A percentile compares a stretch with the other conserved stretches of the same genome.
Conservation (phyloP, 345 rosid species). For the Eucalyptus pauciflora region DNA sequence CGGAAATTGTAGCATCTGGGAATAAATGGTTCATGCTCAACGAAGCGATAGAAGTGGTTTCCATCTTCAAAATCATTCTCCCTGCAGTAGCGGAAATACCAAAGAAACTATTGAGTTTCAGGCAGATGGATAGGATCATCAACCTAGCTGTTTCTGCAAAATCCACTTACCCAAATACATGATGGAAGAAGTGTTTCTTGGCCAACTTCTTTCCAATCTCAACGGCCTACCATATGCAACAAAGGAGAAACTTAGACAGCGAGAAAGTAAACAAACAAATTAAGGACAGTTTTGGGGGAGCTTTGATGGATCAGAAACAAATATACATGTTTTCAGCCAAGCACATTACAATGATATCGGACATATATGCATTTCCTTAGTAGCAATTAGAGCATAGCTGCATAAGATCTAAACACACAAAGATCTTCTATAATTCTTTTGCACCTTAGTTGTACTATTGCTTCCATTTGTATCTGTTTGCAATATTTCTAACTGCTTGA, state of each 20-base stretch:
- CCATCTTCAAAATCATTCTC: conserved; percentile 83
- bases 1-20: conserved; percentile 56
- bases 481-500: background rate
- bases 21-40: conserved; percentile 75
- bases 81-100: conserved; percentile 10
- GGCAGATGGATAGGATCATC: background rate
- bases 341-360: background rate
- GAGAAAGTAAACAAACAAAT: background rate
- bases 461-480: background rate
- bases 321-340: background rate
- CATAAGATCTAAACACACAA: background rate
- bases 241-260: background rate
- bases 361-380: background rate
- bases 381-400: background rate
- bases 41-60: conserved; percentile 66
- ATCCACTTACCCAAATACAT: conserved; percentile 65
- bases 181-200: conserved; percentile 75
- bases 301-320: background rate
- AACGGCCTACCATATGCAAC: conserved; percentile 33
- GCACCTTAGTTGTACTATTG: background rate
- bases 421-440: background rate
- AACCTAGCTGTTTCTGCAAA: background rate
- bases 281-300: background rate
- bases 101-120: background rate
- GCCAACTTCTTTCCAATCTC: conserved; percentile 66